phyloP scores from a whole-genome alignment of 441 rosid species.

The Populus tomentosa region DNA sequence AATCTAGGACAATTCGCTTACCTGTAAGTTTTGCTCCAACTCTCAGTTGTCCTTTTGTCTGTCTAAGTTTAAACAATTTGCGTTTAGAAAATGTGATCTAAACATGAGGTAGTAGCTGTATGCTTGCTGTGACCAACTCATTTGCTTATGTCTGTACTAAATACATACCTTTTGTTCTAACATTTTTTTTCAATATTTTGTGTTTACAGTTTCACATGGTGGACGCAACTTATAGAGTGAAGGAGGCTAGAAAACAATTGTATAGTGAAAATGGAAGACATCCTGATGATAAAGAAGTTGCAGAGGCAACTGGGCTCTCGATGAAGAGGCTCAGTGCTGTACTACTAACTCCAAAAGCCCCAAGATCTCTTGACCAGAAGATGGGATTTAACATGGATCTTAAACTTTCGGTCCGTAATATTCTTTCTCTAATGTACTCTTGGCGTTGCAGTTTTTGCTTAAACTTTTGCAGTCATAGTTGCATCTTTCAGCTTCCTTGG shows the following conservation, averaged over 20 bases:
- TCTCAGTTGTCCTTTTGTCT: not conserved
- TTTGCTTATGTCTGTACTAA: not conserved
- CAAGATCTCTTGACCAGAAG: constrained; percentile 86
- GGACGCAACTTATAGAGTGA: constrained; percentile 82
- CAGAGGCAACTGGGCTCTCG: constrained; percentile 80
- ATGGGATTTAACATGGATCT: constrained; percentile 62
- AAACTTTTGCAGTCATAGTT: not conserved
- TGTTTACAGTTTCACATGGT: constrained; percentile 80
- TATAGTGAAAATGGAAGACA: constrained; percentile 61
- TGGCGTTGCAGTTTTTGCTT: not conserved
- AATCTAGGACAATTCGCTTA: constrained; percentile 77
- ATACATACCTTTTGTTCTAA: not conserved
- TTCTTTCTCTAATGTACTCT: not conserved
- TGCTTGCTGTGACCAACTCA: not conserved
- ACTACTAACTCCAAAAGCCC: constrained; percentile 71
- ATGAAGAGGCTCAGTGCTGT: constrained; percentile 84
- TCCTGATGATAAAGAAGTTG: constrained; percentile 80
- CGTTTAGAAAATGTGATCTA: not conserved
- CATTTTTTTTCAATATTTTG: not conserved
- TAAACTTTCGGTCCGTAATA: constrained; percentile 64
- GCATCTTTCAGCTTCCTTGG: not conserved
- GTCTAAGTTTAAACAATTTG: not conserved
- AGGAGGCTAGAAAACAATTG: constrained; percentile 77
- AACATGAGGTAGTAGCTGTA: not conserved
- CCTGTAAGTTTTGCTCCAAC: constrained; percentile 51